Evolutionary conservation across 495 filamentous ascomycete genomes (phyloP).

Genomic region (Penicillium herquei): DNA sequence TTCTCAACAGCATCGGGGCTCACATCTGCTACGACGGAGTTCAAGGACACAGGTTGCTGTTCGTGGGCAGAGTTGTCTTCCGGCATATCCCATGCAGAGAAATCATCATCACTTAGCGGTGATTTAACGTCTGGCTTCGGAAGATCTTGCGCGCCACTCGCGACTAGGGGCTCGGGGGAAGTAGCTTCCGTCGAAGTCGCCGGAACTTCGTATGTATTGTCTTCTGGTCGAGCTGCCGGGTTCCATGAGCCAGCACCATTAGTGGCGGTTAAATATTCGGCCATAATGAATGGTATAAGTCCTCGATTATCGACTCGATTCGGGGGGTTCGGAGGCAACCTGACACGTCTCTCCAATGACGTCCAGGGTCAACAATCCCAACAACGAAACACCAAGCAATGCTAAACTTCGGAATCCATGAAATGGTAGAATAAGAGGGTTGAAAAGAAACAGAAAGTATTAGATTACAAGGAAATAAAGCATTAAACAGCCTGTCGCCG

Average conservation of each 20-base stretch:
- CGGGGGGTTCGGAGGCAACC: slow-evolving; percentile 19
- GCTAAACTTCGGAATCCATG: slow-evolving; percentile 21
- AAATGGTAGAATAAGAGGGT: slow-evolving; percentile 3
- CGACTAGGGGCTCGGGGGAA: slow-evolving; percentile 11
- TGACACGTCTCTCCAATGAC: slow-evolving; percentile 35
- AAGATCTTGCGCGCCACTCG: slow-evolving; percentile 13
- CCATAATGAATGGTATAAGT: slow-evolving; percentile 16
- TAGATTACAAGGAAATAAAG: slow-evolving; percentile 13
- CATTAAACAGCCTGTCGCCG: slow-evolving; percentile 9
- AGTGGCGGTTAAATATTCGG: slow-evolving; percentile 17
- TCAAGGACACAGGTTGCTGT: slow-evolving; percentile 1
- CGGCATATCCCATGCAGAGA: slow-evolving; percentile 21
- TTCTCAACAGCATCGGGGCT: background rate
- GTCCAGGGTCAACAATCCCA: slow-evolving; percentile 28
- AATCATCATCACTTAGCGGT: slow-evolving; percentile 18
- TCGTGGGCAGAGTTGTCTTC: slow-evolving; percentile 1
- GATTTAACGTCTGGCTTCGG: slow-evolving; percentile 11
- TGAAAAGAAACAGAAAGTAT: slow-evolving; percentile 10
- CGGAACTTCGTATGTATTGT: slow-evolving; percentile 7
- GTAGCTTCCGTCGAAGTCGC: slow-evolving; percentile 7
- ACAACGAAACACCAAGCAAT: slow-evolving; percentile 6
- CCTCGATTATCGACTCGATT: slow-evolving; percentile 10
- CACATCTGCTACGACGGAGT: slow-evolving; percentile 5
- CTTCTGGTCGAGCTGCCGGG: slow-evolving; percentile 39
- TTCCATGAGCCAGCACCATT: slow-evolving; percentile 38